Evolutionary conservation across 768 basidiomycete genomes (phyloP), one percentile per base, ranked within the genome.

Genomic region (Crepidotus variabilis): DNA sequence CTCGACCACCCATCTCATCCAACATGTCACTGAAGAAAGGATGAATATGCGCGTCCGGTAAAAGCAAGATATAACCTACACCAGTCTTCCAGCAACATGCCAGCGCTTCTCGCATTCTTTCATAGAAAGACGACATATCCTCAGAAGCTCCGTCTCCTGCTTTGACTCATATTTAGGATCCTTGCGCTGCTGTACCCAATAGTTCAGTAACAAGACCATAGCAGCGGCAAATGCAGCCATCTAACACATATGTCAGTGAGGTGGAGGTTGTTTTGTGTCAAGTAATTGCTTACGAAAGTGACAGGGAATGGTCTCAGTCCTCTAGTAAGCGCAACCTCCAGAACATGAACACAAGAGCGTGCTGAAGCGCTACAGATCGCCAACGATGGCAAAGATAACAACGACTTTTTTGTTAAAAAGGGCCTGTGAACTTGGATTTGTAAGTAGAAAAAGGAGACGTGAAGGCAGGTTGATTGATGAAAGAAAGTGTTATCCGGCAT

Each of bases 351-450:
- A 57, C 82, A 87, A 0, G 86, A 85, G 10, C 91, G 76, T 0
- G 92, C 88, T 1, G 92, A 84, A 55, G 90, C 77, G 23, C 86
- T 78, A 65, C 85, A 90, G 54, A 86, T 87, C 0, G 86, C 81
- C 11, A 86, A 76, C 0, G 84, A 87, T 8, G 84, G 79, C 54
- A 80, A 77, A 1, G 78, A 73, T 16, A 80, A 62, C 3, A 63
- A 51, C 5, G 76, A 72, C 1, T 72, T 68, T 54, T 73, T 76
- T 10, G 71, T 68, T 9, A 91, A 77, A 70, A 89, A 90, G 0
- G 87, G 85, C 10, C 88, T 80, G 65, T 91, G 87, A 45, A 87
- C 75, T 52, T 85, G 75, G 58, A 90, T 89, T 65, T 85, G 81
- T 11, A 78, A 63, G 39, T 83, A 75, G 64, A 85, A 74, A 56